phyloP scores from a whole-genome alignment of 371 early-diverging fungal species.

The Mucor irregularis region DNA sequence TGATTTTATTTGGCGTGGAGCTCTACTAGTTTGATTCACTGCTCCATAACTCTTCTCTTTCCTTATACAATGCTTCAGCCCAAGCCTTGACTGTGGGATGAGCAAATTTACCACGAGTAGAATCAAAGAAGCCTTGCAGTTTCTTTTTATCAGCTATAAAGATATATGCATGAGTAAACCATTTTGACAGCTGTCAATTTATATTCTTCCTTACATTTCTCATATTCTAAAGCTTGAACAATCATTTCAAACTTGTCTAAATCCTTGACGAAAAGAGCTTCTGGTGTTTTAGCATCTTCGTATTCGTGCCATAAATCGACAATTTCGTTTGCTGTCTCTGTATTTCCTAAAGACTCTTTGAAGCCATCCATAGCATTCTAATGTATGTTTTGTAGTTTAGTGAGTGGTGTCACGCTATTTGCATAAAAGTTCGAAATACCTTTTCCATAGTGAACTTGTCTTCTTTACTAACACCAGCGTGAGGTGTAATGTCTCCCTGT shows the following conservation, averaged over 20 bases:
- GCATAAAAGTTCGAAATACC: too few relatives aligned
- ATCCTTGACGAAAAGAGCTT: slow-evolving; percentile 87
- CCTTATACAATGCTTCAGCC: slow-evolving; percentile 77
- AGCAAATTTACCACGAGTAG: slow-evolving; percentile 74
- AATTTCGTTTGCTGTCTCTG: slow-evolving; percentile 70
- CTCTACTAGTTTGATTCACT: too few relatives aligned
- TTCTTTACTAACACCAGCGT: slow-evolving; percentile 74
- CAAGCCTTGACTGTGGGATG: slow-evolving; percentile 83
- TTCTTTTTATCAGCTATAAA: slow-evolving; percentile 61
- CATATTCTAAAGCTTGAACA: slow-evolving; percentile 90
- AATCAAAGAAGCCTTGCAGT: slow-evolving; percentile 80
- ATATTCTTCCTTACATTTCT: slow-evolving; percentile 61
- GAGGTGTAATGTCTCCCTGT: slow-evolving; percentile 91
- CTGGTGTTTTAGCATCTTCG: slow-evolving; percentile 74
- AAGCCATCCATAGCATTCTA: slow-evolving; percentile 75
- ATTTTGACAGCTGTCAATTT: not conserved
- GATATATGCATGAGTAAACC: not conserved
- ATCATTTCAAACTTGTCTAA: slow-evolving; percentile 96
- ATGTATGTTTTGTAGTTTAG: not conserved
- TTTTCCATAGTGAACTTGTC: slow-evolving; percentile 76
- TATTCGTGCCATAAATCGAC: slow-evolving; percentile 84
- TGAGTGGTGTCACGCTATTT: too few relatives aligned
- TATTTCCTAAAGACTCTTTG: slow-evolving; percentile 56
- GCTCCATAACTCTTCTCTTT: slow-evolving; percentile 49
- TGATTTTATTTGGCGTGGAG: too few relatives aligned